These are phyloP conservation scores for Kuraishia borneana DNA, from an alignment of 805 yeast genomes.

Conservation along the genomic window DNA sequence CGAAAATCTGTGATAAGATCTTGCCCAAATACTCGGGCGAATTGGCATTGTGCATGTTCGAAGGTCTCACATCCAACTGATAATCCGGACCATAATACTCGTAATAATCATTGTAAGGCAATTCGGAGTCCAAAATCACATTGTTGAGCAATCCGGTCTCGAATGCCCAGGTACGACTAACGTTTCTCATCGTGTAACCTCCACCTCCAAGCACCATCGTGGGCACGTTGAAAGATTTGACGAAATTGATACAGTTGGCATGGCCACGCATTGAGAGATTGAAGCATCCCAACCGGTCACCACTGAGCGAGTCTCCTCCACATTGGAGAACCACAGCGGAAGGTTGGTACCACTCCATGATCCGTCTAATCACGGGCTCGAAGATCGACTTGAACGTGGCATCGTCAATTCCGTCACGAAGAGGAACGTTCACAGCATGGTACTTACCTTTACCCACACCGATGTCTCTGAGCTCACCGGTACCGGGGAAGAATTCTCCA, in stretches of 20 bases:
- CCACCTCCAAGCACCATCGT: slow-evolving; percentile 96
- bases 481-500: slow-evolving; percentile 90
- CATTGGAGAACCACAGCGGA: slow-evolving; percentile 95
- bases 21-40: slow-evolving; percentile 85
- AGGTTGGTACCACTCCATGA: slow-evolving; percentile 85
- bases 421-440: slow-evolving; percentile 76
- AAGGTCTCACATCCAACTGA: slow-evolving; percentile 86
- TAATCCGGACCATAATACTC: slow-evolving; percentile 98
- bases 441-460: slow-evolving; percentile 82
- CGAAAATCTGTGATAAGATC: slow-evolving; percentile 63
- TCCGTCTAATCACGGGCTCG: slow-evolving; percentile 75
- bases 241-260: slow-evolving; percentile 89
- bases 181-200: slow-evolving; percentile 96
- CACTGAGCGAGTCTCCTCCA: slow-evolving; percentile 95
- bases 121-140: slow-evolving; percentile 61
- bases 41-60: slow-evolving; percentile 94
- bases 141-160: slow-evolving; percentile 86
- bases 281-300: slow-evolving; percentile 93
- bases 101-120: slow-evolving; percentile 91
- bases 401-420: slow-evolving; percentile 92
- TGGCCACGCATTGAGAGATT: slow-evolving; percentile 90
- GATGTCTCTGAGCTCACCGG: slow-evolving; percentile 75
- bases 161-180: slow-evolving; percentile 89
- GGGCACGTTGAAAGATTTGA: slow-evolving; percentile 79
- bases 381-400: slow-evolving; percentile 73